phyloP scores from a whole-genome alignment of 345 rosid genomes.

The Bruguiera parviflora region DNA sequence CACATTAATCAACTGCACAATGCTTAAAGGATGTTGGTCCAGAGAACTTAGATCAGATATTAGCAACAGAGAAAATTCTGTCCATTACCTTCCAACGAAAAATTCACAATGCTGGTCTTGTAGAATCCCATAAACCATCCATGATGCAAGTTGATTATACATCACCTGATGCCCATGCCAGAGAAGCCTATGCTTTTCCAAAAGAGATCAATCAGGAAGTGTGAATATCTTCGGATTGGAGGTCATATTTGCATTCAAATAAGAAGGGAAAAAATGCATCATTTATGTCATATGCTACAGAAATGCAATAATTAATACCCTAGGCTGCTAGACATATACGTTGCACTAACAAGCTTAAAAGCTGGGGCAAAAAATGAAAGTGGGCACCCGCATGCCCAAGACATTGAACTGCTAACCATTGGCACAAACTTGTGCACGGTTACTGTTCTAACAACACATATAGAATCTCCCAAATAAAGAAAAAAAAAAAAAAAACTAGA shows the following conservation, averaged over 20 bases:
- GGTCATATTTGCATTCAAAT: not conserved
- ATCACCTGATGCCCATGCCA: slow-evolving; percentile 98
- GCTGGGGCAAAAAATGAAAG: no score
- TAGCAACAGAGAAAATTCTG: no score
- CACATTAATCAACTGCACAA: no score
- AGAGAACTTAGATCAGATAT: no score
- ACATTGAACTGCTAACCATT: no score
- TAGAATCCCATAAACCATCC: slow-evolving; percentile 97
- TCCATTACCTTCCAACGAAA: slow-evolving; percentile 66
- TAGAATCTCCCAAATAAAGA: no score
- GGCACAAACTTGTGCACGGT: no score
- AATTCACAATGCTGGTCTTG: slow-evolving; percentile 94
- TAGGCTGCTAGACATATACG: no score
- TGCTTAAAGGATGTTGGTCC: no score
- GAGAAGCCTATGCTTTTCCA: slow-evolving; percentile 62
- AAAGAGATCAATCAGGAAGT: not conserved
- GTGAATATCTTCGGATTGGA: not conserved
- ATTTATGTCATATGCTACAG: not conserved
- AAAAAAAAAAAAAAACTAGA: not conserved
- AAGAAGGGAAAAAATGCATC: not conserved
- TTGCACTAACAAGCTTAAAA: no score
- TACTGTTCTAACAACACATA: no score
- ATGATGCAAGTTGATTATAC: slow-evolving; percentile 91
- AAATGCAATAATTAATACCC: not conserved
- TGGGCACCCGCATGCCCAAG: no score